Base-by-base conservation (phyloP, 1,284 basidiomycete species). In the Boletellus deceptivus region DNA sequence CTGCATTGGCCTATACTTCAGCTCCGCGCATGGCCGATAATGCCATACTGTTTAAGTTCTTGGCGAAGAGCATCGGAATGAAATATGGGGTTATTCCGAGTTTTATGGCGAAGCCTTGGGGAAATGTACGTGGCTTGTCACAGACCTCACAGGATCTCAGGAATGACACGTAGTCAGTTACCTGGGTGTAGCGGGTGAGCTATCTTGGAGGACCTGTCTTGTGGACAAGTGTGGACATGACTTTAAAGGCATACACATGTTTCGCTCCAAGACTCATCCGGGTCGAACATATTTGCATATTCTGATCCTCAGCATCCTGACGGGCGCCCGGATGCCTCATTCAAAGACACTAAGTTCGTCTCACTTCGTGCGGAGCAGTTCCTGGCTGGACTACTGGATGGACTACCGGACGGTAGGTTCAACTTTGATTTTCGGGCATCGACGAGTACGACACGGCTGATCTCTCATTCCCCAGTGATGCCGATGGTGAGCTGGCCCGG, bases 101-200 rank as follows among this genome's bases (percentile, higher is more conserved):
- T 52, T 99, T 99, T 70, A 98, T 99, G 96, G 95, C 96, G 0
- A 98, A 98, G 63, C 96, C 95, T 20, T 95, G 89, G 87, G 86
- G 84, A 44, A 85, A 91, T 63, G 92, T 93, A 64, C 65, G 86
- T 74, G 29, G 17, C 1, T 49, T 35, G 11, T 39, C 24, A 22
- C 2, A 10, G 0, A 41, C 27, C 37, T 36, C 14, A 14, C 17
- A 20, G 39, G 39, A 37, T 55, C 20, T 24, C 31, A 11, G 37
- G 51, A 25, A 33, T 47, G 31, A 54, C 50, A 41, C 37, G 7
- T 36, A 24, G 9, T 24, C 59, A 95, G 91, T 79, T 94, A 58
- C 91, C 93, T 36, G 93, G 93, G 13, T 93, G 91, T 64, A 94
- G 93, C 57, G 92, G 92, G 91, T 91, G 45, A 61, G 82, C 68